phyloP scores from a whole-genome alignment of 345 rosid genomes.

The Capsella bursapastoris region DNA sequence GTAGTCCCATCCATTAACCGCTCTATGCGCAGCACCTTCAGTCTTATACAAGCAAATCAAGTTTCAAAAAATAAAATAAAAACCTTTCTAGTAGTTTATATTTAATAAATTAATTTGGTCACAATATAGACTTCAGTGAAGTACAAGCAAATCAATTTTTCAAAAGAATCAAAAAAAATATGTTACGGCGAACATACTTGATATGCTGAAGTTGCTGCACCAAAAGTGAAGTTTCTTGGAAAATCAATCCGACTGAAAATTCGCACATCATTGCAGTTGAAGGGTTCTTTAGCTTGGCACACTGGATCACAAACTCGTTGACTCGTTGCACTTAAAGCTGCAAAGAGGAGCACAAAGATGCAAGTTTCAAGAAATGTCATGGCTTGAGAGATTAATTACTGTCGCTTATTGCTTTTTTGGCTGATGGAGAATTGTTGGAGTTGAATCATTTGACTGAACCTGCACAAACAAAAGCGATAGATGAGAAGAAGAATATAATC shows the following conservation, averaged over 20 bases:
- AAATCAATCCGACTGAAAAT: background rate
- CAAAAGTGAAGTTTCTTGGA: background rate
- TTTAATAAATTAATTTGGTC: no score
- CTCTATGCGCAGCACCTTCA: constrained; percentile 1
- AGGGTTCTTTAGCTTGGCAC: background rate
- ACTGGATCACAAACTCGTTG: background rate
- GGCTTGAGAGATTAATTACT: background rate
- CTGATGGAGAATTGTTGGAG: background rate
- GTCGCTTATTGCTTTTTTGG: background rate
- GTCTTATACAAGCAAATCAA: background rate
- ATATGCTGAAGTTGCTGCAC: constrained; percentile 7
- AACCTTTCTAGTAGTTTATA: no score
- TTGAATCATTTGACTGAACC: no score
- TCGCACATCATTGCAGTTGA: background rate
- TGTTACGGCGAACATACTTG: background rate
- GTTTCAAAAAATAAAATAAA: no score
- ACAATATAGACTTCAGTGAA: background rate
- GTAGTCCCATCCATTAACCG: constrained; percentile 8
- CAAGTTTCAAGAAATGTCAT: background rate
- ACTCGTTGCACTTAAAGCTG: background rate
- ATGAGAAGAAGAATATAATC: no score
- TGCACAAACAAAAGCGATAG: no score
- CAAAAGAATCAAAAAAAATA: no score
- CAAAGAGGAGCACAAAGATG: background rate
- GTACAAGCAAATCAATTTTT: background rate